Conservation (phyloP, 225 moss, liverwort and hornwort genomes). For the Lunularia cruciata region DNA sequence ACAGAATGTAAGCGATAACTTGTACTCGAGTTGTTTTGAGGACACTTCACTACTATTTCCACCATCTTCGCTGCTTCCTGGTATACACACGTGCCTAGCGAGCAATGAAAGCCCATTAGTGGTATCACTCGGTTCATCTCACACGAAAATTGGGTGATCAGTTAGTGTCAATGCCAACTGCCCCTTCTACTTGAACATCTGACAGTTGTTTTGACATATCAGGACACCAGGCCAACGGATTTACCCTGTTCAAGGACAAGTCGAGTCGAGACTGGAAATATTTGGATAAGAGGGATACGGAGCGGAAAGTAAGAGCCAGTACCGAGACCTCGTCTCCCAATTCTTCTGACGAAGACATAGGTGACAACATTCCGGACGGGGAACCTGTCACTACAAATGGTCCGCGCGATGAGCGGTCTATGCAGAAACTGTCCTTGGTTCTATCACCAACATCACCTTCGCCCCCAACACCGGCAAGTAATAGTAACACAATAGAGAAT, state of each 20-base stretch:
- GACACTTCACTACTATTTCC: too few species aligned
- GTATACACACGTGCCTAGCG: too few species aligned
- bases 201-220: too few species aligned
- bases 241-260: background rate
- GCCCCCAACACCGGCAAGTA: background rate
- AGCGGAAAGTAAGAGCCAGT: background rate
- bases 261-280: background rate
- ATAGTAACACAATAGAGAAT: conserved; percentile 3
- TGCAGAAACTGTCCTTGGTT: conserved; percentile 23
- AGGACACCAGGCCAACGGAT: conserved; percentile 19
- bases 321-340: conserved; percentile 1
- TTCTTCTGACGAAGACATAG: conserved; percentile 34
- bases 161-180: too few species aligned
- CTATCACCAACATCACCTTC: conserved; percentile 28
- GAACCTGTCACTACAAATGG: background rate
- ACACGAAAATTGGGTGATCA: too few species aligned
- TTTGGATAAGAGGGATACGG: conserved; percentile 2
- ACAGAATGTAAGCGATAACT: too few species aligned
- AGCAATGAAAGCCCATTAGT: too few species aligned
- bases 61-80: too few species aligned
- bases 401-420: background rate
- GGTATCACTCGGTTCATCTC: too few species aligned
- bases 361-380: conserved; percentile 8
- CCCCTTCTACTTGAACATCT: too few species aligned
- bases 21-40: too few species aligned